Evolutionary conservation across 306 rosid species (phyloP).

Genomic region (Delonix regia): DNA sequence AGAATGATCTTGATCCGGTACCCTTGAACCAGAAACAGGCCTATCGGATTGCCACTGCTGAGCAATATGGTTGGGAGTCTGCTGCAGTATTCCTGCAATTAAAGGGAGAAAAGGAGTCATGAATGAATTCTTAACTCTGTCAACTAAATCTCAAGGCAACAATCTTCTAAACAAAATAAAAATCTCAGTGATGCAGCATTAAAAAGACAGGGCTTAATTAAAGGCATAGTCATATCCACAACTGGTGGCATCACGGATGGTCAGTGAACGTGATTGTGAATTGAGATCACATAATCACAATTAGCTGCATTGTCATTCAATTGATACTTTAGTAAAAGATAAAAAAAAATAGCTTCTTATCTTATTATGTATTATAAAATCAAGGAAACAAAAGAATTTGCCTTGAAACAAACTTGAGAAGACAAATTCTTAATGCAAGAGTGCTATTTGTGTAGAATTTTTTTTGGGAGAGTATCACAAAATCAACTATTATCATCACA

Average conservation of each 20-base stretch:
- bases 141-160: constrained; percentile 15
- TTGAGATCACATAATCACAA: constrained; percentile 10
- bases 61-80: constrained; percentile 50
- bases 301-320: constrained; percentile 1
- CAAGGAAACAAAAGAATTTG: constrained; percentile 9
- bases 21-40: constrained; percentile 53
- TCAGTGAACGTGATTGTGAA: background rate
- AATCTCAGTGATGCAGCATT: constrained; percentile 16
- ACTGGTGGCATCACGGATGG: background rate
- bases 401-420: background rate
- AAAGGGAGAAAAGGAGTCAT: constrained; percentile 12
- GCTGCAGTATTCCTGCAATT: constrained; percentile 60
- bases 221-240: constrained; percentile 1
- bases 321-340: background rate
- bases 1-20: constrained; percentile 66
- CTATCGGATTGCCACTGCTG: constrained; percentile 85
- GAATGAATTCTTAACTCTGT: constrained; percentile 25
- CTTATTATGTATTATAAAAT: constrained; percentile 8
- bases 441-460: background rate
- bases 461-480: constrained; percentile 15
- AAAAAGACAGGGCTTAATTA: background rate
- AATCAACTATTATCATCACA: background rate
- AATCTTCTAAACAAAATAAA: constrained; percentile 9
- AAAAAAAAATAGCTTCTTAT: background rate
- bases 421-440: constrained; percentile 10